phyloP scores from a whole-genome alignment of 139 green algal species.

The Chlamydomonas eustigma region DNA sequence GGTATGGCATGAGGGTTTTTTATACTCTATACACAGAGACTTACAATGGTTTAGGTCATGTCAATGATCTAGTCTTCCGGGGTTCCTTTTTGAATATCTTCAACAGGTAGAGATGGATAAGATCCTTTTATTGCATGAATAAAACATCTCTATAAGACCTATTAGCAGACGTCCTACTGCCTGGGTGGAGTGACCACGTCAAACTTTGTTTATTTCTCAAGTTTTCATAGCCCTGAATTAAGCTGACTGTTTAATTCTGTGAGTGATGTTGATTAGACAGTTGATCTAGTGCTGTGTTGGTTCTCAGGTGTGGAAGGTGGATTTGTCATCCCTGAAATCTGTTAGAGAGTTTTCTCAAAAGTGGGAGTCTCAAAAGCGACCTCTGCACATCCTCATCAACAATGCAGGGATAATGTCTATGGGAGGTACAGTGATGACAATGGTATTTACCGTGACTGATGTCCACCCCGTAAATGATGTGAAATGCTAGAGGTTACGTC shows the following conservation, averaged over 20 bases:
- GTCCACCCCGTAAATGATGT: no score
- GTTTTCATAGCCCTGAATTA: background rate
- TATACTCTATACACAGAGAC: background rate
- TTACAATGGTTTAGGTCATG: background rate
- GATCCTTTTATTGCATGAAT: no score
- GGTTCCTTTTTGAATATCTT: background rate
- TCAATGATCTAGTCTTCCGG: background rate
- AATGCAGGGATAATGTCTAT: slow-evolving; percentile 70
- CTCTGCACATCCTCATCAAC: slow-evolving; percentile 85
- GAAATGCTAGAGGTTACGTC: no score
- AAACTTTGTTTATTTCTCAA: background rate
- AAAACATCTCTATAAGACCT: no score
- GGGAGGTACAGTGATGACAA: background rate
- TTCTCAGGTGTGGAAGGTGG: slow-evolving; percentile 31
- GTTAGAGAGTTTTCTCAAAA: slow-evolving; percentile 58
- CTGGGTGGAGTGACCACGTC: no score
- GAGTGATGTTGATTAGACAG: no score
- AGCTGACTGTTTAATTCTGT: background rate
- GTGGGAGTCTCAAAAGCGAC: slow-evolving; percentile 48
- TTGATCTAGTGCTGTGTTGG: no score
- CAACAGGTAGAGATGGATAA: no score
- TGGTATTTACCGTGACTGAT: no score
- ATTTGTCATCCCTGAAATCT: slow-evolving; percentile 63
- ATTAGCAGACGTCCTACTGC: background rate
- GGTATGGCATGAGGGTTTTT: slow-evolving; percentile 14